Conservation (phyloP, 306 rosid species). For the Vigna trinervia region DNA sequence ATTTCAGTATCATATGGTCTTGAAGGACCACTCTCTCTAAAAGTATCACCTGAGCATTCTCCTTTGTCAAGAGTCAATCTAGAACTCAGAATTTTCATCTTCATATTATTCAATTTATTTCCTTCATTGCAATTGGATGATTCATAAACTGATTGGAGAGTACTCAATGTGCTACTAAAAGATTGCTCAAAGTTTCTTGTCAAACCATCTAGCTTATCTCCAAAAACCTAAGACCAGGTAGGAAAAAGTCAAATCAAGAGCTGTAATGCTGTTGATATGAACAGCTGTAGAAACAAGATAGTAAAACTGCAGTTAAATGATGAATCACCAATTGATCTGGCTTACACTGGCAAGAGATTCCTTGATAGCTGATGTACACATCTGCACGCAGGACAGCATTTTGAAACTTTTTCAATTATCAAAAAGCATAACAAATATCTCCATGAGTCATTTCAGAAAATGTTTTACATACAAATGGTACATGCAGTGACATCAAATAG, state of each 20-base stretch:
- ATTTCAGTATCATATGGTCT: conserved; percentile 32
- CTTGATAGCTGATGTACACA: conserved; percentile 80
- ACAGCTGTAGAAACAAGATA: conserved; percentile 48
- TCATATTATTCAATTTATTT: conserved; percentile 34
- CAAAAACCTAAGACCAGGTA: conserved; percentile 71
- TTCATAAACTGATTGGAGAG: conserved; percentile 70
- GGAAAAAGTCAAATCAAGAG: conserved; percentile 53
- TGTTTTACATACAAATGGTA: background rate
- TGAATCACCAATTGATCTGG: conserved; percentile 51
- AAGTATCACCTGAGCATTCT: conserved; percentile 46
- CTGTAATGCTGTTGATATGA: conserved; percentile 43
- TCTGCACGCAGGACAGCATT: conserved; percentile 58
- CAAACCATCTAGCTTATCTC: conserved; percentile 73
- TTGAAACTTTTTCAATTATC: conserved; percentile 14
- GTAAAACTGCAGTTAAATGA: conserved; percentile 51
- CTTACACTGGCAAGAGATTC: conserved; percentile 96
- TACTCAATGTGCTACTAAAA: conserved; percentile 80
- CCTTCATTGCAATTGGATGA: conserved; percentile 50
- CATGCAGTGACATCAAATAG: background rate
- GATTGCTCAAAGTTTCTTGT: conserved; percentile 80
- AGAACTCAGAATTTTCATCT: conserved; percentile 44
- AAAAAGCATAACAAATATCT: conserved; percentile 16
- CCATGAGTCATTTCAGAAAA: background rate
- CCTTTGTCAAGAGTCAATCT: conserved; percentile 41
- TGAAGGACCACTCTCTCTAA: conserved; percentile 48